A percentile compares a stretch with the other conserved stretches of the same genome.
These are phyloP conservation scores for Cordia subcordata DNA, from an alignment of 257 asterid genomes.

Conservation along the genomic window DNA sequence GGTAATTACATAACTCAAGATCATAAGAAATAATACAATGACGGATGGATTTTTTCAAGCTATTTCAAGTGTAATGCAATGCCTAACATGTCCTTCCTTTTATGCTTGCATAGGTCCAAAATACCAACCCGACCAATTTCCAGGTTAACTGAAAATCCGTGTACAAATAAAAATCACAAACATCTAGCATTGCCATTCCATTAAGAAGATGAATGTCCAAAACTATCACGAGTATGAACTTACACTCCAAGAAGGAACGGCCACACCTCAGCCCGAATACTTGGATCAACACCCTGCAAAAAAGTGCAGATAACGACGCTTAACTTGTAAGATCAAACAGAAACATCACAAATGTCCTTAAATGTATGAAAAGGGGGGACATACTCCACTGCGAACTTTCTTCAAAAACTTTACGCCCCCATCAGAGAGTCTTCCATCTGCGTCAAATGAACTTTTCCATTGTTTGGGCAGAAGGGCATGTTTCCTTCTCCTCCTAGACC, in stretches of 20 bases:
- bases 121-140: too few relatives aligned
- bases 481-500: slow-evolving; percentile 89
- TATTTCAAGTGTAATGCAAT: too few relatives aligned
- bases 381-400: slow-evolving; percentile 87
- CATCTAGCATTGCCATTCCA: too few relatives aligned
- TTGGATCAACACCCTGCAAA: slow-evolving; percentile 88
- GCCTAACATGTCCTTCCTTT: too few relatives aligned
- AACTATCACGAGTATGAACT: slow-evolving; percentile 13
- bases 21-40: too few relatives aligned
- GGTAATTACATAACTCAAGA: too few relatives aligned
- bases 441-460: slow-evolving; percentile 71
- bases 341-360: neutral
- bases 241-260: slow-evolving; percentile 93
- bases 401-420: slow-evolving; percentile 85
- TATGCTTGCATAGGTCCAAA: too few relatives aligned
- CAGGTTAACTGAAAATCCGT: too few relatives aligned
- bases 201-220: neutral
- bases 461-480: slow-evolving; percentile 63
- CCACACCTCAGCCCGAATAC: slow-evolving; percentile 89
- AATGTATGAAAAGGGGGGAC: slow-evolving; percentile 11
- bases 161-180: too few relatives aligned
- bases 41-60: too few relatives aligned
- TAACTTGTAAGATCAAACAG: neutral
- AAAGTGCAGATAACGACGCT: neutral
- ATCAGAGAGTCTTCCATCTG: slow-evolving; percentile 62